These are phyloP conservation scores for Hymenochaete sp. DNA, from an alignment of 1,284 basidiomycete species.

Conservation along the genomic window DNA sequence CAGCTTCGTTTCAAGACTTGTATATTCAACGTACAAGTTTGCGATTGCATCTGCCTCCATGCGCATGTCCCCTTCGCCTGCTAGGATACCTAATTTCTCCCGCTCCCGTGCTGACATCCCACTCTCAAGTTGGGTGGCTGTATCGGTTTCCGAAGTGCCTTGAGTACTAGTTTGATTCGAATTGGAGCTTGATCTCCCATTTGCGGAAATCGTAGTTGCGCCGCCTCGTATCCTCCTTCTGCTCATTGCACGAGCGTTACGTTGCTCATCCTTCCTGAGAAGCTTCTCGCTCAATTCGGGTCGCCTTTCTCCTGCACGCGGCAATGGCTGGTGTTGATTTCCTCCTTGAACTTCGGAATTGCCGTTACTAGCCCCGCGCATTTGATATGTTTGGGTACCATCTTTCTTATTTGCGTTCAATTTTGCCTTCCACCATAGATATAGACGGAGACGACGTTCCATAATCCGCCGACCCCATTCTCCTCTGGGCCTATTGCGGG, in stretches of 20 bases:
- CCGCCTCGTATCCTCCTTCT: slow-evolving; percentile 61
- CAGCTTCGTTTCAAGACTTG: not conserved
- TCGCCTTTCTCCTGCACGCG: too few species aligned
- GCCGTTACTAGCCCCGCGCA: slow-evolving; percentile 21
- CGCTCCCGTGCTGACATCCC: slow-evolving; percentile 19
- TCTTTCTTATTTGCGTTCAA: slow-evolving; percentile 37
- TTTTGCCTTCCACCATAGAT: slow-evolving; percentile 78
- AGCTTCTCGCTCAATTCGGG: slow-evolving; percentile 53
- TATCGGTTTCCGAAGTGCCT: slow-evolving; percentile 6
- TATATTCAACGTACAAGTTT: slow-evolving; percentile 42
- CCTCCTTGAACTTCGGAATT: slow-evolving; percentile 13
- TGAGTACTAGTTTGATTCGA: slow-evolving; percentile 17
- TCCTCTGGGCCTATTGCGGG: slow-evolving; percentile 48
- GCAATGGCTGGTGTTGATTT: too few species aligned
- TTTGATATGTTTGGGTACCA: slow-evolving; percentile 21
- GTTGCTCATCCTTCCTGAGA: slow-evolving; percentile 64
- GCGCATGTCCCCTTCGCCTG: slow-evolving; percentile 34
- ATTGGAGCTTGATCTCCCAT: slow-evolving; percentile 23
- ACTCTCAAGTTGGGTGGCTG: slow-evolving; percentile 2
- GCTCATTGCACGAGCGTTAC: slow-evolving; percentile 42
- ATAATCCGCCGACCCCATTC: slow-evolving; percentile 69
- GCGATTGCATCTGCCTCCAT: slow-evolving; percentile 50
- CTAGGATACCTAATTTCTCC: slow-evolving; percentile 24
- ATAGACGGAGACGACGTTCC: slow-evolving; percentile 59
- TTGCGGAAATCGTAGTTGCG: slow-evolving; percentile 31